phyloP scores from a whole-genome alignment of 805 yeast species.

The Candida yuanshanica region DNA sequence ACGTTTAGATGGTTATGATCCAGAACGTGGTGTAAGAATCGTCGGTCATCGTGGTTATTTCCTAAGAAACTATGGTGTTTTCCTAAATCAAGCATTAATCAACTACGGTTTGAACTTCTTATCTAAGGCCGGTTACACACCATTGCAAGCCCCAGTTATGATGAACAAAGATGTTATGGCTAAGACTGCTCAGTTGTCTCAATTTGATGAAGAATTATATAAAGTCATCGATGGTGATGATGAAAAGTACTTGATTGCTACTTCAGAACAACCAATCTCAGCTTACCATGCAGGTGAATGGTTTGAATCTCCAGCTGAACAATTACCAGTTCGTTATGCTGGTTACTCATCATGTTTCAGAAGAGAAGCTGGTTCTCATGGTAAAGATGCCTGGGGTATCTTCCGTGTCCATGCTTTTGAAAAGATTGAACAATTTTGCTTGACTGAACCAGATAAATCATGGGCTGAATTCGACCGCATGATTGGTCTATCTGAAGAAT shows the following conservation, averaged over 20 bases:
- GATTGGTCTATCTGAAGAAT: constrained; percentile 88
- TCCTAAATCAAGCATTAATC: constrained; percentile 95
- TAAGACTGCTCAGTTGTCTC: constrained; percentile 95
- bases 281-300: constrained; percentile 97
- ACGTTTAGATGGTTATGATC: constrained; percentile 96
- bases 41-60: constrained; percentile 99
- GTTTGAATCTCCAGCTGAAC: constrained; percentile 97
- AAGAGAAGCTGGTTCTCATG: constrained; percentile 99
- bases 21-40: constrained; percentile 96
- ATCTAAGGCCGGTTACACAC: constrained; percentile 70
- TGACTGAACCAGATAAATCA: constrained; percentile 96
- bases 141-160: constrained; percentile 98
- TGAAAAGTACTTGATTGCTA: constrained; percentile 96
- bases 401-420: constrained; percentile 98
- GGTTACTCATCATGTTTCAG: constrained; percentile 99
- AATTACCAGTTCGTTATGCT: constrained; percentile 93
- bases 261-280: constrained; percentile 98
- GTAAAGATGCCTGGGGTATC: constrained; percentile 99
- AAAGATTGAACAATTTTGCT: constrained; percentile 92
- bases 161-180: constrained; percentile 99
- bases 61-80: constrained; percentile 91
- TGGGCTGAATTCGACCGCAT: constrained; percentile 97
- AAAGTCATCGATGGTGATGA: constrained; percentile 96
- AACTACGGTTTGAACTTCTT: constrained; percentile 90
- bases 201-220: constrained; percentile 96